Conservation (phyloP, 1,284 basidiomycete genomes). For the Filobasidium uniguttulatum region DNA sequence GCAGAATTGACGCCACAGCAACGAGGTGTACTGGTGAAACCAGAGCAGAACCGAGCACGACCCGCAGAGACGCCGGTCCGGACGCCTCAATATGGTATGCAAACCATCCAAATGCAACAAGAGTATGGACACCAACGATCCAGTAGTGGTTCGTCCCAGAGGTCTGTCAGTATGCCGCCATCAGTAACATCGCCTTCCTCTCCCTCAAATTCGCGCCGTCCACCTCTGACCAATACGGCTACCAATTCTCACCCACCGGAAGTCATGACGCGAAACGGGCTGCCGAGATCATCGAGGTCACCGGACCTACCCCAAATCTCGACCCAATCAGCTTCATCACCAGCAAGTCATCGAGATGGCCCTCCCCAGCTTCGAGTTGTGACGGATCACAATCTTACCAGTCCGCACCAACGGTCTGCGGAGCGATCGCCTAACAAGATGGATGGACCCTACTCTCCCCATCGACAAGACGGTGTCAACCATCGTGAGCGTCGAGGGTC, state of each 20-base stretch:
- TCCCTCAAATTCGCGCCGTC: constrained; percentile 16
- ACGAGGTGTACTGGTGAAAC: constrained; percentile 30
- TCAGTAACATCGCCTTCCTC: background rate
- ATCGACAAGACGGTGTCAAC: background rate
- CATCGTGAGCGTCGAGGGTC: constrained; percentile 9
- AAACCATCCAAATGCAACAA: constrained; percentile 79
- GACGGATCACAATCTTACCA: too few relatives aligned
- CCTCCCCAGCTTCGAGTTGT: too few relatives aligned
- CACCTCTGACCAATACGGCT: constrained; percentile 9
- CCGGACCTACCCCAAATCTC: constrained; percentile 10
- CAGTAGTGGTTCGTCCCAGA: constrained; percentile 1
- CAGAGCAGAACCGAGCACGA: constrained; percentile 27
- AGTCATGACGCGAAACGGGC: too few relatives aligned
- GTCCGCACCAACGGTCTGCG: too few relatives aligned
- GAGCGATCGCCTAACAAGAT: too few relatives aligned
- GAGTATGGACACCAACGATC: constrained; percentile 39
- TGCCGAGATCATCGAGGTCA: too few relatives aligned
- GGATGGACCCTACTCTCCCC: constrained; percentile 6
- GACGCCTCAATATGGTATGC: constrained; percentile 82
- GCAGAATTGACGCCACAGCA: constrained; percentile 15
- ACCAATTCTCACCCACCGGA: constrained; percentile 13
- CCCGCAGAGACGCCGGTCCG: constrained; percentile 62
- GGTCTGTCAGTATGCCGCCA: constrained; percentile 6
- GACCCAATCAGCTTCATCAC: too few relatives aligned
- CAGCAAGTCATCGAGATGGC: too few relatives aligned